Evolutionary conservation across 2,329 filamentous ascomycete genomes (phyloP), one percentile per base, ranked within the genome.

Genomic region (Calonectria naviculata): DNA sequence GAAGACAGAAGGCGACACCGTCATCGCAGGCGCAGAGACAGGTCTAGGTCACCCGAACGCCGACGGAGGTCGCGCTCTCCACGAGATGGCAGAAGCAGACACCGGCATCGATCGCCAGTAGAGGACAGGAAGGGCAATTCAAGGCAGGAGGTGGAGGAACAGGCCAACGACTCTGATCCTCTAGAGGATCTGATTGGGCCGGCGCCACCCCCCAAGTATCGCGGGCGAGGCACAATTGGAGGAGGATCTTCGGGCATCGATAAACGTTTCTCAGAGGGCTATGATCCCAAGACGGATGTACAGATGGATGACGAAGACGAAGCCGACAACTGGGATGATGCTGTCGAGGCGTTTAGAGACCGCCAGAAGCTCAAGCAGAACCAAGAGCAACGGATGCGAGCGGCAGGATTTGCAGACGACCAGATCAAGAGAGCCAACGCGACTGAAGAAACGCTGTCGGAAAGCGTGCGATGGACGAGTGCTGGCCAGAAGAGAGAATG

Each of bases 121-220:
- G 54, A 71, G 15, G 64, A 70, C 52, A 24, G 46, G 8, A 74
- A 68, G 9, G 61, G 66, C 28, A 76, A 76, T 64, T 47, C 65
- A 54, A 78, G 70, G 34, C 42, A 62, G 34, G 31, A 71, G 5
- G 42, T 46, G 24, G 68, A 74, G 29, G 61, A 36, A 21, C 56
- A 65, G 7, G 36, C 73, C 17, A 69, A 74, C 6, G 78, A 80
- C 44, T 95, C 93, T 0, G 94, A 97, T 79, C 92, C 94, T 1
- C 84, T 95, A 4, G 92, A 95, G 68, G 90, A 93, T 4, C 85
- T 96, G 24, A 92, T 98, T 38, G 95, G 95, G 0, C 95, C 95
- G 1, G 91, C 89, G 10, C 91, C 92, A 31, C 87, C 87, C 24
- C 84, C 85, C 4, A 82, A 73, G 52, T 78, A 78, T 60, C 91